Conservation (phyloP, 768 basidiomycete genomes). For the Boletus sp. region DNA sequence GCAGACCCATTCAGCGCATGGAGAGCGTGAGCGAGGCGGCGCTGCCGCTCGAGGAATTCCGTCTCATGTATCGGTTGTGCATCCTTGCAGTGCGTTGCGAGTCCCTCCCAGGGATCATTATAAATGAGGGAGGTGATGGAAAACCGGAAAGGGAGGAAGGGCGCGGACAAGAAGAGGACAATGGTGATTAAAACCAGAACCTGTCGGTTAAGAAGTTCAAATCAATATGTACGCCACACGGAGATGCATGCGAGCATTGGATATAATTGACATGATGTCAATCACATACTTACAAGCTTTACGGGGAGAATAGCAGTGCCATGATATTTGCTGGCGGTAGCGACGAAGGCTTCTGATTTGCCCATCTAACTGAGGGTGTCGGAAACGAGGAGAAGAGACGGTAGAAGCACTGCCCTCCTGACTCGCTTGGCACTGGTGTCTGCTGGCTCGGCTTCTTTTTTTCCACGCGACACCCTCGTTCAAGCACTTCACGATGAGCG, state of each 20-base stretch:
- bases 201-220: constrained; percentile 9
- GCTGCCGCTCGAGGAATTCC: constrained; percentile 56
- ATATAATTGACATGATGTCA: background rate
- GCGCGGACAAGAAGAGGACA: constrained; percentile 2
- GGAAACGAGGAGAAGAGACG: background rate
- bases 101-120: constrained; percentile 22
- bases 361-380: constrained; percentile 6
- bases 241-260: too few relatives aligned
- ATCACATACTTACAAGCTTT: constrained; percentile 14
- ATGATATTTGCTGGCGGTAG: background rate
- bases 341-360: background rate
- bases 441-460: background rate
- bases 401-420: background rate
- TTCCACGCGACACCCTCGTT: background rate
- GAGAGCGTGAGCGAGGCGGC: constrained; percentile 48
- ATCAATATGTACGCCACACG: background rate
- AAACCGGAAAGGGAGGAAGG: background rate
- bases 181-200: constrained; percentile 7
- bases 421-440: too few relatives aligned
- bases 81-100: constrained; percentile 45
- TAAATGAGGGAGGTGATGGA: background rate
- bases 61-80: constrained; percentile 44
- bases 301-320: background rate
- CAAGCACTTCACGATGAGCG: constrained; percentile 20
- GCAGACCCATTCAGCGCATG: constrained; percentile 53